Conservation (phyloP, 2,329 filamentous ascomycete species). For the Pseudomassariella vexata region DNA sequence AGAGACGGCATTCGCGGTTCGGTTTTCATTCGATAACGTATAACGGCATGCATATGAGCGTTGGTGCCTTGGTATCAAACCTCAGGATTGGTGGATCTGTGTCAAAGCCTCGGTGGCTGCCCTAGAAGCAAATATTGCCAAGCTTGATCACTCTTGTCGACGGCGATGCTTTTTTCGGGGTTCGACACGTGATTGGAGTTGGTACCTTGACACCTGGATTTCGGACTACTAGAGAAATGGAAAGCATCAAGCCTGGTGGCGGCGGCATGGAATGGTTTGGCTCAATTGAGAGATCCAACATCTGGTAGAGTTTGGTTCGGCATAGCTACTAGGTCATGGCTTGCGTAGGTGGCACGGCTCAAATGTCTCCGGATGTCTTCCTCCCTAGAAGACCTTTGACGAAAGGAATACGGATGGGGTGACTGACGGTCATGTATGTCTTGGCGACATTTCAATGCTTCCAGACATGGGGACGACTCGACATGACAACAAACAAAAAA, state of each 20-base stretch:
- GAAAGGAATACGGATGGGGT: not conserved
- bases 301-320: too few relatives aligned
- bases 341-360: too few relatives aligned
- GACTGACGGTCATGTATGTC: not conserved
- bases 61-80: too few relatives aligned
- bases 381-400: too few relatives aligned
- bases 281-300: too few relatives aligned
- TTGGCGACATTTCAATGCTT: not conserved
- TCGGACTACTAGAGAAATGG: not conserved
- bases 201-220: not conserved
- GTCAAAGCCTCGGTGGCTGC: not conserved
- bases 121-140: not conserved
- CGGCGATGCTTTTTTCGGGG: not conserved
- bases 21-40: conserved; percentile 10
- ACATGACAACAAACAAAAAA: not conserved
- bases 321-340: too few relatives aligned
- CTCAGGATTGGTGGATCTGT: too few relatives aligned
- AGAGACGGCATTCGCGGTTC: conserved; percentile 2
- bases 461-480: not conserved
- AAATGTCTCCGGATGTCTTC: too few relatives aligned
- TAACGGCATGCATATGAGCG: conserved; percentile 8
- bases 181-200: not conserved
- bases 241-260: too few relatives aligned
- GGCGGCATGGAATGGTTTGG: too few relatives aligned
- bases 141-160: not conserved